These are phyloP conservation scores for Nothophaeocryptopus gaeumannii DNA, from an alignment of 2,329 filamentous ascomycete species.

Conservation along the genomic window DNA sequence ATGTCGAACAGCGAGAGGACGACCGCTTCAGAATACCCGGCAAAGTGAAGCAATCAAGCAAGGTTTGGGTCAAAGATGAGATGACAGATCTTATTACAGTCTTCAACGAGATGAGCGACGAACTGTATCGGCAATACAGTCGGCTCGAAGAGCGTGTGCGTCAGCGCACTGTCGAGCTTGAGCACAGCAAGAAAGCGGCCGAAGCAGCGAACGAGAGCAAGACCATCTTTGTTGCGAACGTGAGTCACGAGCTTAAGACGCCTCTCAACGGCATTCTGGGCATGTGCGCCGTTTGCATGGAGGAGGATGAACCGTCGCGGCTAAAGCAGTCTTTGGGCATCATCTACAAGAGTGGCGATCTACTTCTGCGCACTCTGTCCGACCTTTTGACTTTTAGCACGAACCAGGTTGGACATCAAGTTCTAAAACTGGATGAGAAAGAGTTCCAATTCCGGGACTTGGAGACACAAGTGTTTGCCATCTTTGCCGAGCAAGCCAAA, in stretches of 20 bases:
- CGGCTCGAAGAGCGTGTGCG: slow-evolving; percentile 80
- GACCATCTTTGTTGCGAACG: slow-evolving; percentile 25
- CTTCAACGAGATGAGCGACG: slow-evolving; percentile 93
- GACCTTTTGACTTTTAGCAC: slow-evolving; percentile 91
- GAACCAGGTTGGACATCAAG: slow-evolving; percentile 83
- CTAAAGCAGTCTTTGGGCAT: slow-evolving; percentile 82
- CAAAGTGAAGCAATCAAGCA: slow-evolving; percentile 68
- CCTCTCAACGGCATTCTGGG: slow-evolving; percentile 93
- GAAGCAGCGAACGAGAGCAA: slow-evolving; percentile 97
- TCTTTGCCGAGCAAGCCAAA: slow-evolving; percentile 84
- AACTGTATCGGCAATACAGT: slow-evolving; percentile 81
- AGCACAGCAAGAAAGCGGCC: slow-evolving; percentile 85
- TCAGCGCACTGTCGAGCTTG: slow-evolving; percentile 77
- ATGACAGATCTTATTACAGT: slow-evolving; percentile 76
- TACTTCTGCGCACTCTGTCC: slow-evolving; percentile 80
- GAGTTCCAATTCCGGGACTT: slow-evolving; percentile 83
- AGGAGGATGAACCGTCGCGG: slow-evolving; percentile 73
- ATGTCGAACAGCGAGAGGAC: slow-evolving; percentile 38
- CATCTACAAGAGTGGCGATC: slow-evolving; percentile 82
- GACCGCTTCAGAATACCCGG: slow-evolving; percentile 75
- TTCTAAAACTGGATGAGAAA: slow-evolving; percentile 71
- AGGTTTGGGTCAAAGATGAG: slow-evolving; percentile 77
- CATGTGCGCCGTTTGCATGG: slow-evolving; percentile 90
- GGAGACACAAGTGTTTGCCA: slow-evolving; percentile 74
- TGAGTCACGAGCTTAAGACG: slow-evolving; percentile 76